Percentiles rank a stretch among this genome's conserved stretches.
phyloP scores from a whole-genome alignment of 139 green algal genomes.

The Edaphochlamys debaryana region DNA sequence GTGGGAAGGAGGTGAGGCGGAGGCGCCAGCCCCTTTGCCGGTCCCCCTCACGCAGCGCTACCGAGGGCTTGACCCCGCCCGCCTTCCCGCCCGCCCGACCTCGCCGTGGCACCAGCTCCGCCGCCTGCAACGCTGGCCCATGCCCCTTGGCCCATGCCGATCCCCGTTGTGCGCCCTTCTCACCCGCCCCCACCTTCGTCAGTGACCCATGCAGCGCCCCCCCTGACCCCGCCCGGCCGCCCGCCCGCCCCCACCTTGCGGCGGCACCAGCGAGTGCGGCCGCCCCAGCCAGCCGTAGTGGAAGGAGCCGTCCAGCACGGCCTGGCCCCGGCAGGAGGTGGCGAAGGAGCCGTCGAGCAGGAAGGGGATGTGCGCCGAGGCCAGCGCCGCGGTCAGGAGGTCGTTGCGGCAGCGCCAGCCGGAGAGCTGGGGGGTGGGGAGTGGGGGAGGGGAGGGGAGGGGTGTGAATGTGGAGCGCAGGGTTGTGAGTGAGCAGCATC shows the following conservation, averaged over 20 bases:
- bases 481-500: not conserved
- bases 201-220: too few species aligned
- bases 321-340: not conserved
- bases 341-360: constrained; percentile 21
- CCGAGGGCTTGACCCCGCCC: not conserved
- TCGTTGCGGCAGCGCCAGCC: constrained; percentile 14
- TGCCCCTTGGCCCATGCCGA: not conserved
- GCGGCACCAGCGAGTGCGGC: constrained; percentile 15
- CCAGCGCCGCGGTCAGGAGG: constrained; percentile 19
- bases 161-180: too few species aligned
- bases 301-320: constrained; percentile 27
- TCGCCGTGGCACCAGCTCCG: too few species aligned
- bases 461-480: not conserved
- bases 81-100: not conserved
- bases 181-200: too few species aligned
- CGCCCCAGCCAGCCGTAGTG: constrained; percentile 28
- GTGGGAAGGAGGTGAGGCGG: not conserved
- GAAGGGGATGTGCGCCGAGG: constrained; percentile 28
- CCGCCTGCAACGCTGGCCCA: too few species aligned
- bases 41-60: too few species aligned
- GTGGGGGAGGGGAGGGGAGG: not conserved
- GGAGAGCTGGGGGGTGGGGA: not conserved
- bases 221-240: too few species aligned
- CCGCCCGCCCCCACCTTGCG: not conserved
- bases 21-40: too few species aligned